Conservation (phyloP, 495 filamentous ascomycete species). For the Patellaria atrata region DNA sequence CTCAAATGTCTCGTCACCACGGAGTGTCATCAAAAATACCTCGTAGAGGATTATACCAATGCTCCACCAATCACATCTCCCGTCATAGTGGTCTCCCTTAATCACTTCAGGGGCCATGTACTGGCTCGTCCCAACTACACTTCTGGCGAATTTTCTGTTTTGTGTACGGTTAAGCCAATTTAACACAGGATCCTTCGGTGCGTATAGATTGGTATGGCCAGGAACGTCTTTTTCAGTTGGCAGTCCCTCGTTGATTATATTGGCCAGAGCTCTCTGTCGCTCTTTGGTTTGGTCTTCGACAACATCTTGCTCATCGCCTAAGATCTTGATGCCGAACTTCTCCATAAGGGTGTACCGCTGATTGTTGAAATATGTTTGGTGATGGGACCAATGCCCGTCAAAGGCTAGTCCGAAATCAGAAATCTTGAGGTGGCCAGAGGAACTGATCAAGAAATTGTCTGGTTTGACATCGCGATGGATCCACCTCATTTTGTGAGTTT, state of each 20-base stretch:
- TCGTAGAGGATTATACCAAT: slow-evolving; percentile 86
- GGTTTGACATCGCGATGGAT: slow-evolving; percentile 95
- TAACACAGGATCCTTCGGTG: slow-evolving; percentile 33
- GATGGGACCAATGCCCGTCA: slow-evolving; percentile 88
- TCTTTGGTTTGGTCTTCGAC: slow-evolving; percentile 37
- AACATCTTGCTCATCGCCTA: slow-evolving; percentile 61
- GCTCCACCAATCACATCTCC: slow-evolving; percentile 93
- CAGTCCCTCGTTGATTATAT: slow-evolving; percentile 32
- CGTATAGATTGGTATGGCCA: no score
- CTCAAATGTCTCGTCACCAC: no score
- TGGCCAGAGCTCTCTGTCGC: slow-evolving; percentile 33
- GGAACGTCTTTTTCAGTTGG: slow-evolving; percentile 35
- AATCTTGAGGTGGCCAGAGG: slow-evolving; percentile 83
- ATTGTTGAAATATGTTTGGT: slow-evolving; percentile 67
- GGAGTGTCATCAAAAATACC: slow-evolving; percentile 28
- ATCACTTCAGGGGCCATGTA: slow-evolving; percentile 97
- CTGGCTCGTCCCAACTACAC: slow-evolving; percentile 89
- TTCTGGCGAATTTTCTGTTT: slow-evolving; percentile 58
- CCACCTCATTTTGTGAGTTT: slow-evolving; percentile 71
- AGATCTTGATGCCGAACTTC: slow-evolving; percentile 57
- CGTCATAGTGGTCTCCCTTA: slow-evolving; percentile 71
- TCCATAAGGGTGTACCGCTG: slow-evolving; percentile 64
- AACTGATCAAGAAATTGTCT: slow-evolving; percentile 85
- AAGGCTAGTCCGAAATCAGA: slow-evolving; percentile 92
- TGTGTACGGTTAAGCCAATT: slow-evolving; percentile 66